Conservation (phyloP, 805 yeast species). For the Saccharomyces paradoxus region DNA sequence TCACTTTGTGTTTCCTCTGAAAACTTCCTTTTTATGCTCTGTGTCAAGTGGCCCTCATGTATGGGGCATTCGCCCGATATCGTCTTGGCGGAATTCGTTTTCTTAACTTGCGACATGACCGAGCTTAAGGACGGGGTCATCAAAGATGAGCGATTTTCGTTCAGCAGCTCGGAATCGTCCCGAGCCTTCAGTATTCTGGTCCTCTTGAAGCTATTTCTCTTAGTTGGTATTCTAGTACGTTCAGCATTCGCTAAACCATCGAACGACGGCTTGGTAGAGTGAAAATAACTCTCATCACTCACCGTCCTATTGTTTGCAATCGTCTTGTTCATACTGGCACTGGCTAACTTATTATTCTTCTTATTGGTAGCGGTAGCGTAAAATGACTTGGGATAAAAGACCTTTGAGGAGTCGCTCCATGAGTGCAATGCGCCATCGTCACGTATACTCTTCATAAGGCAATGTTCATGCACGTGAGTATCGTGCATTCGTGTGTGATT, state of each 20-base stretch:
- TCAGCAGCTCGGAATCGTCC: neutral
- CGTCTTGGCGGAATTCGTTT: neutral
- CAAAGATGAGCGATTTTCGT: neutral
- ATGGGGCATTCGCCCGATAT: neutral
- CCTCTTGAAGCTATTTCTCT: neutral
- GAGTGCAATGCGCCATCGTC: neutral
- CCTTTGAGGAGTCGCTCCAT: neutral
- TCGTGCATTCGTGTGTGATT: neutral
- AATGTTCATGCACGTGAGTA: neutral
- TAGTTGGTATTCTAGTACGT: neutral
- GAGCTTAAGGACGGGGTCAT: constrained; percentile 23
- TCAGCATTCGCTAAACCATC: neutral
- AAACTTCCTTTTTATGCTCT: constrained; percentile 5
- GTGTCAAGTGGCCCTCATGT: neutral
- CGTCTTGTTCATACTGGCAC: constrained; percentile 1
- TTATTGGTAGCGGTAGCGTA: neutral
- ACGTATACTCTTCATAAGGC: neutral
- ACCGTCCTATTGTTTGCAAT: neutral
- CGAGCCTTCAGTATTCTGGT: neutral
- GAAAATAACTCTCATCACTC: neutral
- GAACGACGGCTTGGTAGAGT: neutral
- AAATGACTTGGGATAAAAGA: neutral
- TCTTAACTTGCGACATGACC: constrained; percentile 19
- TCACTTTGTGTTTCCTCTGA: constrained; percentile 5
- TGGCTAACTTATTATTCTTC: neutral